A percentile compares a stretch with the other conserved stretches of the same genome.
Conservation (phyloP, 768 basidiomycete species). For the Pleurotus platypus region DNA sequence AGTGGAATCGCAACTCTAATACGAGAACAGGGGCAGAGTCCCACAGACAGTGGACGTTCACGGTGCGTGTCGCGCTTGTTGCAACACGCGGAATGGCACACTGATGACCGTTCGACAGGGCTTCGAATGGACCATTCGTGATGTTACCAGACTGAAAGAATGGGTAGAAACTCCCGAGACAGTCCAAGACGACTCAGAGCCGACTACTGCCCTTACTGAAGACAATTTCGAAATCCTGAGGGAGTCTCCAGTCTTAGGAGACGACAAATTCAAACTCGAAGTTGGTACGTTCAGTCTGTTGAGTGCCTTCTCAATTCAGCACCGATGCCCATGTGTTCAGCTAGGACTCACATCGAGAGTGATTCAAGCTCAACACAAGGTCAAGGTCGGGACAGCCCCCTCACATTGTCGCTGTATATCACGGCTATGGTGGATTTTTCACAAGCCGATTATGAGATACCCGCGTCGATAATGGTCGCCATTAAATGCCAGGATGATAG, state of each 20-base stretch:
- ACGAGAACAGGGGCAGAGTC: conserved; percentile 22
- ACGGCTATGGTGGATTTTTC: conserved; percentile 63
- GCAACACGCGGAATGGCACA: too few species aligned
- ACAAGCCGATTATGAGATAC: conserved; percentile 55
- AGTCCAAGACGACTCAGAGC: conserved; percentile 13
- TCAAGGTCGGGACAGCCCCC: conserved; percentile 24
- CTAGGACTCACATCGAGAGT: conserved; percentile 20
- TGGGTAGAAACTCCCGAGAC: conserved; percentile 46
- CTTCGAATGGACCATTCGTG: conserved; percentile 68
- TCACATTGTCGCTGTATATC: conserved; percentile 58
- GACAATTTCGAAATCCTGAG: conserved; percentile 59
- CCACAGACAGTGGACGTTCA: conserved; percentile 59
- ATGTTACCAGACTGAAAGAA: conserved; percentile 53
- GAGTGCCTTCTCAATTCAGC: neutral
- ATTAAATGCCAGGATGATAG: conserved; percentile 64
- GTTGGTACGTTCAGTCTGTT: conserved; percentile 39
- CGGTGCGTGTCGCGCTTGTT: conserved; percentile 30
- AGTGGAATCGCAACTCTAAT: neutral
- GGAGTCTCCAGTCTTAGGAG: conserved; percentile 64
- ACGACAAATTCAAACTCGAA: conserved; percentile 71
- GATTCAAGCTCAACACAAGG: conserved; percentile 16
- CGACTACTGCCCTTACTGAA: conserved; percentile 24
- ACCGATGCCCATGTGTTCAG: conserved; percentile 7
- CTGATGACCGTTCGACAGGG: conserved; percentile 35
- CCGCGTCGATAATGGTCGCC: conserved; percentile 67